Evolutionary conservation across 495 filamentous ascomycete species (phyloP), one percentile per base, ranked within the genome.

Genomic region (Penicillium paradoxum): DNA sequence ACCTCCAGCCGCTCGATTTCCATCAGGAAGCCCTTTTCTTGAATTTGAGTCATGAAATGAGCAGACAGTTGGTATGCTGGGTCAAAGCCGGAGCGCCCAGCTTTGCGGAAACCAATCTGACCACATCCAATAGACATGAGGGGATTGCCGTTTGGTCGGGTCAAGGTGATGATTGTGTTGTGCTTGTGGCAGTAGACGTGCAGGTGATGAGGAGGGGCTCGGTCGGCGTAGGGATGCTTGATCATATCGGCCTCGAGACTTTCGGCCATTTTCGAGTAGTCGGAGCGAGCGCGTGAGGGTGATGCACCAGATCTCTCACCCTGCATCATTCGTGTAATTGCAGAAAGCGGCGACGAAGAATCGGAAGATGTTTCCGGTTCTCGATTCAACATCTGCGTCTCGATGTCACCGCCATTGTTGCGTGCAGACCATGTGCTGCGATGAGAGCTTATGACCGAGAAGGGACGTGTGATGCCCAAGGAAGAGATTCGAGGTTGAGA

Each of bases 101-200:
- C 73, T 71, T 97, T 93, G 58, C 79, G 81, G 74, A 97, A 96
- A 2, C 90, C 90, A 27, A 98, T 76, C 46, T 95, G 88, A 13
- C 93, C 93, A 36, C 83, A 76, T 24, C 84, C 85, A 54, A 92
- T 66, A 8, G 85, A 87, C 57, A 98, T 70, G 24, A 96, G 69
- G 2, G 87, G 77, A 52, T 86, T 78, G 11, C 88, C 84, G 51
- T 91, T 85, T 14, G 91, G 91, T 58, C 81, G 80, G 33, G 88
- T 88, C 56, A 96, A 77, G 6, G 92, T 95, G 66, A 98, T 79
- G 65, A 97, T 88, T 11, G 87, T 89, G 74, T 98, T 98, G 79
- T 96, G 93, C 74, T 87, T 93, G 55, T 84, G 83, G 32, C 83
- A 65, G 69, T 83, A 95, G 66, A 98, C 77, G 74, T 97, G 90